Base-by-base conservation (phyloP, 805 yeast species). In the Cyberlindnera galapagoensis region DNA sequence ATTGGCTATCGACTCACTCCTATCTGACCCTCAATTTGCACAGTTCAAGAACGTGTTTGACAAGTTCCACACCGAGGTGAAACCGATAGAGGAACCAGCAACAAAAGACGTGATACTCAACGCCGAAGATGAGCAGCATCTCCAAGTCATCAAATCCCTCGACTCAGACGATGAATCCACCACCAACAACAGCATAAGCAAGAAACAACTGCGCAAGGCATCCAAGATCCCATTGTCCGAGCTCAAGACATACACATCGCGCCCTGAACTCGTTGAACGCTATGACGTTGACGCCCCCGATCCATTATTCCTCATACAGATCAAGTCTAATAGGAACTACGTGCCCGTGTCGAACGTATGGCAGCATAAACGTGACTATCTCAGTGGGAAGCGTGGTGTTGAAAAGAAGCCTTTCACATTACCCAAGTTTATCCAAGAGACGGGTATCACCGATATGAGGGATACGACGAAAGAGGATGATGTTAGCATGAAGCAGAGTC, bases 361-460 rank as follows among this genome's bases (percentile, higher is more conserved):
- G 98, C 74, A 74, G 33, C 59, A 69, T 11, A 86, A 85, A 49
- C 62, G 81, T 32, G 95, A 83, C 23, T 87, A 78, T 45, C 57
- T 87, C 4, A 62, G 86, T 1, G 66, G 77, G 1, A 71, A 76
- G 40, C 66, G 81, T 31, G 80, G 88, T 1, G 41, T 75, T 15
- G 87, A 77, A 34, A 76, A 76, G 44, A 67, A 69, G 8, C 85
- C 86, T 1, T 90, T 83, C 51, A 74, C 74, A 48, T 62, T 90
- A 14, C 97, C 97, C 0, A 66, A 74, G 25, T 82, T 74, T 44
- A 85, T 92, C 24, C 66, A 62, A 24, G 84, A 76, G 32, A 88
- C 97, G 0, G 95, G 95, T 2, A 87, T 90, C 18, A 71, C 76
- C 41, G 87, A 83, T 34, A 82, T 90, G 94, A 71, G 97, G 52